These are phyloP conservation scores for Leccinum uliginosum DNA, from an alignment of 768 basidiomycete species.

Conservation along the genomic window DNA sequence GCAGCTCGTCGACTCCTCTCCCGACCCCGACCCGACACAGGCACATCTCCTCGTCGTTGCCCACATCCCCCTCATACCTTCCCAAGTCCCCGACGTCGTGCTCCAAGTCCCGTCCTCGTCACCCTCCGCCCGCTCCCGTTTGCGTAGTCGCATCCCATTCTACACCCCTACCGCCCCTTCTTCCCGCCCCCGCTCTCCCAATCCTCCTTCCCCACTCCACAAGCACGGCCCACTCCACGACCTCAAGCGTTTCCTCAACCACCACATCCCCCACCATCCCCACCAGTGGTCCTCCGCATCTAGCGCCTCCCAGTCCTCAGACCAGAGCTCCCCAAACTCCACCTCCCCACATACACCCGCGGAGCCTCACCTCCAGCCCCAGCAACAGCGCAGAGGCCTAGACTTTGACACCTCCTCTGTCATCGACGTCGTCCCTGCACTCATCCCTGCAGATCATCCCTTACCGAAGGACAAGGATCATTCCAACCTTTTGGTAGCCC, in stretches of 20 bases:
- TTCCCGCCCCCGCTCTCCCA: constrained; percentile 2
- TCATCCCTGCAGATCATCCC: constrained; percentile 15
- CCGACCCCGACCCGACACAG: not conserved
- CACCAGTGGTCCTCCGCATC: constrained; percentile 23
- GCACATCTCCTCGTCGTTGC: not conserved
- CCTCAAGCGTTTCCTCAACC: constrained; percentile 91
- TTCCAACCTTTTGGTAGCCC: constrained; percentile 26
- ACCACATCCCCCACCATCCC: constrained; percentile 66
- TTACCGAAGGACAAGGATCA: constrained; percentile 24
- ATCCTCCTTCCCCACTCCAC: not conserved
- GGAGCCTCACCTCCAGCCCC: constrained; percentile 32
- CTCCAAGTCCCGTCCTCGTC: not conserved
- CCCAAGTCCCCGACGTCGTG: not conserved
- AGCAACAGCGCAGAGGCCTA: constrained; percentile 32
- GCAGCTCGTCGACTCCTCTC: constrained; percentile 19
- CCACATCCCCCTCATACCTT: not conserved
- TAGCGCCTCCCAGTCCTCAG: constrained; percentile 24
- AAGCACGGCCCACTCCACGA: constrained; percentile 80
- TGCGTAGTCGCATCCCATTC: constrained; percentile 28
- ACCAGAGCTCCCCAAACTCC: constrained; percentile 24
- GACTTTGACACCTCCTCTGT: constrained; percentile 35
- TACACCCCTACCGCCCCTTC: constrained; percentile 12
- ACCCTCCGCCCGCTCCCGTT: constrained; percentile 24
- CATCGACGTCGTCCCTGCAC: constrained; percentile 29
- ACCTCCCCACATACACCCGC: constrained; percentile 25